Evolutionary conservation across 345 rosid species (phyloP).

Genomic region (Nephelium lappaceum): DNA sequence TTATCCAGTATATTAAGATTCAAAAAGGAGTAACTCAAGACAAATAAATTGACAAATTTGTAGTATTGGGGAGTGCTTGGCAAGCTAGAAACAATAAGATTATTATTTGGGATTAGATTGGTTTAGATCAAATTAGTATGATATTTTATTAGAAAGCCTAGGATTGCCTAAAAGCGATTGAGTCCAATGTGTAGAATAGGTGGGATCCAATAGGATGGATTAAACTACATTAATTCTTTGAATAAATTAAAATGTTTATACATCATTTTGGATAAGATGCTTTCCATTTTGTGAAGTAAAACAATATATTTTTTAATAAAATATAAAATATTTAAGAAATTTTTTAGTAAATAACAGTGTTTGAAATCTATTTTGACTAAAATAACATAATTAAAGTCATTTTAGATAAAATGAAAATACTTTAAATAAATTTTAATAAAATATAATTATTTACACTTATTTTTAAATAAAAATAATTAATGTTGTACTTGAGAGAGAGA

Average conservation of each 20-base stretch:
- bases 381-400: too few relatives aligned
- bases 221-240: too few relatives aligned
- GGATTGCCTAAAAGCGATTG: neutral
- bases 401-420: too few relatives aligned
- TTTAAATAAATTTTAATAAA: too few relatives aligned
- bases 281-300: neutral
- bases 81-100: neutral
- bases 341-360: too few relatives aligned
- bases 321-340: too few relatives aligned
- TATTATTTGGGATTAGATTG: neutral
- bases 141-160: neutral
- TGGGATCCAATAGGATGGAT: neutral
- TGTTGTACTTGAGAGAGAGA: neutral
- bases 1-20: neutral
- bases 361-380: neutral
- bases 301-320: too few relatives aligned
- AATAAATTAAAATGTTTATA: neutral
- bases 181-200: neutral
- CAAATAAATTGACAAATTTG: neutral
- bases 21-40: neutral
- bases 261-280: neutral
- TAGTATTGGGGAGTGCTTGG: neutral
- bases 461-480: too few relatives aligned
- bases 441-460: neutral
- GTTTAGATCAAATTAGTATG: neutral